Evolutionary conservation across 2,329 filamentous ascomycete genomes (phyloP).

Genomic region (Fusarium sterilihyphosum): DNA sequence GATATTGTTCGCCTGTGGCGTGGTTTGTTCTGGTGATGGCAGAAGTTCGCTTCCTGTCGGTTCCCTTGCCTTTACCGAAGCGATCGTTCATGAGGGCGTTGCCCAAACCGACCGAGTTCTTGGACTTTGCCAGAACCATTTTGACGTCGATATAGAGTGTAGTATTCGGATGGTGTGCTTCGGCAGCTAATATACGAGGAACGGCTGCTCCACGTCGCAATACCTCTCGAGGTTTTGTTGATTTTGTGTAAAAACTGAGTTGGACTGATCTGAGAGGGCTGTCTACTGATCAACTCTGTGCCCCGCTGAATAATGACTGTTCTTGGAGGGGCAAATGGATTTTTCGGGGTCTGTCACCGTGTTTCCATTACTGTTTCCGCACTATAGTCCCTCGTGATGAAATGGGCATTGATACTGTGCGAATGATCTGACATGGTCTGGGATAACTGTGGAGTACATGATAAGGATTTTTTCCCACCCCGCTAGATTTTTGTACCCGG

Average conservation of each 20-base stretch:
- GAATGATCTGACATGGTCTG: constrained; percentile 23
- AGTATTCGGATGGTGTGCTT: not conserved
- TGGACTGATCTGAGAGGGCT: constrained; percentile 29
- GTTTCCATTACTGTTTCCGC: constrained; percentile 15
- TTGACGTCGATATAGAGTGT: constrained; percentile 43
- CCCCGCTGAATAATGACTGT: constrained; percentile 54
- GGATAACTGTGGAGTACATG: constrained; percentile 42
- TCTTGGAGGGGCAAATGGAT: constrained; percentile 59
- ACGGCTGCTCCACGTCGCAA: constrained; percentile 23
- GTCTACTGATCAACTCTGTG: constrained; percentile 32
- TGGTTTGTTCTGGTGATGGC: constrained; percentile 76
- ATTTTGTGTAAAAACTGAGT: constrained; percentile 30
- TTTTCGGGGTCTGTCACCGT: constrained; percentile 46
- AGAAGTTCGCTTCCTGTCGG: constrained; percentile 77
- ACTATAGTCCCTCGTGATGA: constrained; percentile 38
- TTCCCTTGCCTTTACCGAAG: constrained; percentile 91
- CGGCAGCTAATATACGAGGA: constrained; percentile 13
- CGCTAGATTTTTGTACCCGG: constrained; percentile 45
- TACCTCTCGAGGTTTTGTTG: constrained; percentile 13
- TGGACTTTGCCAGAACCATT: constrained; percentile 83
- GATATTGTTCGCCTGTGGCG: constrained; percentile 86
- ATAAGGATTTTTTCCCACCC: constrained; percentile 46
- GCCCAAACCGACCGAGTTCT: constrained; percentile 92
- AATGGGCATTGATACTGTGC: constrained; percentile 41
- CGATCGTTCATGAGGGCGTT: constrained; percentile 99